Conservation (phyloP, 1,284 basidiomycete species). For the Xanthoconium separans region DNA sequence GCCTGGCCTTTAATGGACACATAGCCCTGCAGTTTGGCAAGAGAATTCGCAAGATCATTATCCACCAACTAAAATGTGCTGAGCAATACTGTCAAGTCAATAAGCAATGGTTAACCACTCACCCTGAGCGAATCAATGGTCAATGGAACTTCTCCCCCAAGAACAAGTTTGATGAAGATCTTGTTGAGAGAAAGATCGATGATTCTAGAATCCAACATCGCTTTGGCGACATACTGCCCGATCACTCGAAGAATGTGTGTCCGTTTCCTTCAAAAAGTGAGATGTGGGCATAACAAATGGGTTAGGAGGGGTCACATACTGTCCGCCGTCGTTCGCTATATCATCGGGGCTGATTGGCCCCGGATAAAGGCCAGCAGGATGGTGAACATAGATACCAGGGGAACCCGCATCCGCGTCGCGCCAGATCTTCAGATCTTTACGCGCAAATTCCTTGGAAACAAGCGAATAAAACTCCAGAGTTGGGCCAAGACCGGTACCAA, state of each 20-base stretch:
- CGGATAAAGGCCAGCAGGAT: conserved; percentile 88
- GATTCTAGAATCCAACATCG: conserved; percentile 95
- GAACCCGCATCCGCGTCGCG: conserved; percentile 75
- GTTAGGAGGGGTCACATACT: conserved; percentile 47
- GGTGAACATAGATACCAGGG: conserved; percentile 70
- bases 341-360: conserved; percentile 73
- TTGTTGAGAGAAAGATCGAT: conserved; percentile 95
- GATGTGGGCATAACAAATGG: neutral
- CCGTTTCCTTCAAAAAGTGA: conserved; percentile 53
- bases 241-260: conserved; percentile 87
- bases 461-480: conserved; percentile 98
- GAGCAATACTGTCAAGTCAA: conserved; percentile 8
- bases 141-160: conserved; percentile 83
- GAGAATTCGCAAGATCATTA: conserved; percentile 78
- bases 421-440: conserved; percentile 88
- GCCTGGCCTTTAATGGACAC: conserved; percentile 41
- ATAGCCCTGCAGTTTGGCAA: conserved; percentile 74
- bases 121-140: conserved; percentile 83
- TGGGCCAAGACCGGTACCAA: conserved; percentile 95
- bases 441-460: conserved; percentile 90
- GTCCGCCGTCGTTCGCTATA: conserved; percentile 64
- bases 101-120: conserved; percentile 20
- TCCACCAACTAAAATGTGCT: conserved; percentile 69
- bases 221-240: conserved; percentile 97
- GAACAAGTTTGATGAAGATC: conserved; percentile 84